These are phyloP conservation scores for Neofusicoccum umdonicola DNA, from an alignment of 2,329 filamentous ascomycete species.

Conservation along the genomic window DNA sequence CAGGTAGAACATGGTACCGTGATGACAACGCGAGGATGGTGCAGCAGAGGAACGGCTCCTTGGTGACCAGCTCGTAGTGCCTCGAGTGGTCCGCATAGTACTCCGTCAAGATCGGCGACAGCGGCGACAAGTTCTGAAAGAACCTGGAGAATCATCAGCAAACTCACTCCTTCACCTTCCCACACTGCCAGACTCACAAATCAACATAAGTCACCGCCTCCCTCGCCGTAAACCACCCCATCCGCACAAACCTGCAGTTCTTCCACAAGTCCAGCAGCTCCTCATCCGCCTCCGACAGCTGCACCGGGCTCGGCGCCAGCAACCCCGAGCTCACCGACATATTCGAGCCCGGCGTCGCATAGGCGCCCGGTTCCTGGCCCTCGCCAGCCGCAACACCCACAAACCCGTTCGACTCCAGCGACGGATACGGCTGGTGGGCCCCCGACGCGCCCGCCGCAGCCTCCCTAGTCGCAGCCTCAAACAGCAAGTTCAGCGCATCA, in stretches of 20 bases:
- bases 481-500: conserved; percentile 53
- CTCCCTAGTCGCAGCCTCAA: conserved; percentile 47
- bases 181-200: conserved; percentile 28
- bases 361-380: conserved; percentile 20
- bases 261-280: conserved; percentile 48
- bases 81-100: conserved; percentile 51
- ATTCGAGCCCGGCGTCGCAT: conserved; percentile 36
- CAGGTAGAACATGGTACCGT: conserved; percentile 45
- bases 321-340: conserved; percentile 24
- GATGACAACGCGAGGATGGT: conserved; percentile 57
- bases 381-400: neutral
- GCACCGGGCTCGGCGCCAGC: conserved; percentile 21
- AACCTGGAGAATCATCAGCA: conserved; percentile 26
- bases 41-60: conserved; percentile 53
- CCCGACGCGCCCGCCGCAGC: conserved; percentile 21
- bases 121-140: conserved; percentile 50
- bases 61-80: conserved; percentile 48
- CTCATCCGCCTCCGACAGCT: conserved; percentile 20
- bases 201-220: conserved; percentile 56
- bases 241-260: conserved; percentile 52
- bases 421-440: neutral
- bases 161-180: conserved; percentile 19
- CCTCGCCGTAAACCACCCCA: conserved; percentile 56
- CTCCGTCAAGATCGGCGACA: conserved; percentile 52
- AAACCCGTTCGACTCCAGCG: too few relatives aligned